These are phyloP conservation scores for Exophiala phaeomuriformis DNA, from an alignment of 2,329 filamentous ascomycete genomes.

Conservation along the genomic window DNA sequence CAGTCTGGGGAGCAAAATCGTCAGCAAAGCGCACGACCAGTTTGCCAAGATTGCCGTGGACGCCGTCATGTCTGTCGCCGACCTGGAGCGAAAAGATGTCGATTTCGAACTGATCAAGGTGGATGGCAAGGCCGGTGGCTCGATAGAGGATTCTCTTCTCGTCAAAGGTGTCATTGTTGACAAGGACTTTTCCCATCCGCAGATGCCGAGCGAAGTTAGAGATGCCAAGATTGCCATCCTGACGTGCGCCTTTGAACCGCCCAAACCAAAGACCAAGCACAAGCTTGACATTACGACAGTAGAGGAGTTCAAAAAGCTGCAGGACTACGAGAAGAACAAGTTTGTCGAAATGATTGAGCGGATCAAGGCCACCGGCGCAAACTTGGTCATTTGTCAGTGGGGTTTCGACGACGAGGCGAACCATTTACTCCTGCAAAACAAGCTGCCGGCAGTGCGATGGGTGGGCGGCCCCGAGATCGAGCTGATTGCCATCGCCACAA, in stretches of 20 bases:
- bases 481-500: slow-evolving; percentile 95
- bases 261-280: slow-evolving; percentile 99
- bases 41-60: slow-evolving; percentile 97
- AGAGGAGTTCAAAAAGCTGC: slow-evolving; percentile 96
- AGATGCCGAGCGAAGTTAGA: slow-evolving; percentile 92
- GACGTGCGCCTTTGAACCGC: slow-evolving; percentile 95
- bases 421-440: slow-evolving; percentile 90
- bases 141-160: slow-evolving; percentile 85
- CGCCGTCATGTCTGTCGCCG: slow-evolving; percentile 90
- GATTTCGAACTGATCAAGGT: slow-evolving; percentile 99
- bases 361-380: slow-evolving; percentile 95
- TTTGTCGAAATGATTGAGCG: slow-evolving; percentile 98
- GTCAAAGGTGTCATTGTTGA: slow-evolving; percentile 98
- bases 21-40: slow-evolving; percentile 96
- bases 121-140: slow-evolving; percentile 91
- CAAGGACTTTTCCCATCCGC: slow-evolving; percentile 99
- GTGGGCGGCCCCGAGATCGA: slow-evolving; percentile 97
- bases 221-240: slow-evolving; percentile 97
- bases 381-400: slow-evolving; percentile 98
- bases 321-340: slow-evolving; percentile 91
- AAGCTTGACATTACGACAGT: slow-evolving; percentile 96
- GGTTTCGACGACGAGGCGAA: slow-evolving; percentile 99
- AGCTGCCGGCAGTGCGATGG: slow-evolving; percentile 93
- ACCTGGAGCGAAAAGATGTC: slow-evolving; percentile 91
- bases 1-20: slow-evolving; percentile 95